Conservation (phyloP, 306 rosid species). For the Begonia loranthoides region DNA sequence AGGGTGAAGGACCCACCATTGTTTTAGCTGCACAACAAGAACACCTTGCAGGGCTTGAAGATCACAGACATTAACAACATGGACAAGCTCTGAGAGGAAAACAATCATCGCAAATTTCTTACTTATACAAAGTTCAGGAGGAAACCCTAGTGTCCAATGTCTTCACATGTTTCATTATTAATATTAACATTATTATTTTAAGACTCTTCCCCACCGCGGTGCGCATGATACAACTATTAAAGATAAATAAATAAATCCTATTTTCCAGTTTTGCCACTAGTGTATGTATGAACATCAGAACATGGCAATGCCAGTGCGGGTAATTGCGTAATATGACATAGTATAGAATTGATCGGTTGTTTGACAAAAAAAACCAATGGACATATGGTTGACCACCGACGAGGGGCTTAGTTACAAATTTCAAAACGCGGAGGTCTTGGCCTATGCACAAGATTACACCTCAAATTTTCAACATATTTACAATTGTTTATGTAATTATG, state of each 20-base stretch:
- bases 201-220: neutral
- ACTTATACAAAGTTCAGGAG: constrained; percentile 35
- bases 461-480: no score
- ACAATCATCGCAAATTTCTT: constrained; percentile 15
- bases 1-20: constrained; percentile 63
- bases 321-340: neutral
- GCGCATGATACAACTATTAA: neutral
- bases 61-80: neutral
- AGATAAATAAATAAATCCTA: neutral
- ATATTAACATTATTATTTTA: constrained; percentile 7
- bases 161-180: constrained; percentile 35
- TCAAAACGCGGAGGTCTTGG: no score
- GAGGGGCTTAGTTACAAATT: no score
- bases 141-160: constrained; percentile 17
- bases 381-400: no score
- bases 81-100: constrained; percentile 12
- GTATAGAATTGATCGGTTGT: neutral
- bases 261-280: neutral
- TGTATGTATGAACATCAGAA: neutral
- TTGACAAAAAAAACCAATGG: no score
- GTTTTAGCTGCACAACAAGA: neutral
- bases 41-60: neutral
- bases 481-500: no score
- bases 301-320: neutral
- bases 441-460: no score